A percentile compares a stretch with the other conserved stretches of the same genome.
Conservation (phyloP, 1,284 basidiomycete genomes). For the Lentinula novae-zelandiae region DNA sequence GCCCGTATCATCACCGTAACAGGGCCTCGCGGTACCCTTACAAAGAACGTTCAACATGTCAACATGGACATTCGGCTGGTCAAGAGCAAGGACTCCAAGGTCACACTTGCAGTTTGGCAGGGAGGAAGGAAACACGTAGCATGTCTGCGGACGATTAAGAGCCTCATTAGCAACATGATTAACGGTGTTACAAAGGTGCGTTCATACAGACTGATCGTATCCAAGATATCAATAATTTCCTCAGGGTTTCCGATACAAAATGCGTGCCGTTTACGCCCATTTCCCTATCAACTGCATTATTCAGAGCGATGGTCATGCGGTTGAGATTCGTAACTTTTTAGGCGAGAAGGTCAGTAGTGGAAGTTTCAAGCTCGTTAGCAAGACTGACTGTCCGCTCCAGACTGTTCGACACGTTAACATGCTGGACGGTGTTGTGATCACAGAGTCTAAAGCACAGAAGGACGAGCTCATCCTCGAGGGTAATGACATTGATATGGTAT, state of each 20-base stretch:
- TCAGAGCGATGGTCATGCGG: slow-evolving; percentile 69
- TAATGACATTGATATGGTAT: slow-evolving; percentile 94
- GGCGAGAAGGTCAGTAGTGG: slow-evolving; percentile 76
- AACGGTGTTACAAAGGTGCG: slow-evolving; percentile 90
- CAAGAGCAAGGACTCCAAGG: slow-evolving; percentile 70
- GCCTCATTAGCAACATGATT: slow-evolving; percentile 96
- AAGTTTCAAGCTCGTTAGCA: background rate
- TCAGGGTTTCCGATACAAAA: slow-evolving; percentile 99
- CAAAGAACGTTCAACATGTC: slow-evolving; percentile 91
- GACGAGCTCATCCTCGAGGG: slow-evolving; percentile 93
- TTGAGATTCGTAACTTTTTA: slow-evolving; percentile 99
- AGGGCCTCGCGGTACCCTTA: slow-evolving; percentile 86
- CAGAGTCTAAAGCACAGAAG: slow-evolving; percentile 94
- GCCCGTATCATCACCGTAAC: slow-evolving; percentile 86
- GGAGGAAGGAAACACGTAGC: slow-evolving; percentile 98
- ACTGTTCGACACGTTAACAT: slow-evolving; percentile 91
- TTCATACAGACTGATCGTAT: slow-evolving; percentile 3
- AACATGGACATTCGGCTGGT: slow-evolving; percentile 94
- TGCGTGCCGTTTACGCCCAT: slow-evolving; percentile 99
- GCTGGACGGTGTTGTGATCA: slow-evolving; percentile 85
- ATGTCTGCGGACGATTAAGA: slow-evolving; percentile 94
- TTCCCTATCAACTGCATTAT: slow-evolving; percentile 99
- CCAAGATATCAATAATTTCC: background rate
- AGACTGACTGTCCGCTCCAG: slow-evolving; percentile 34
- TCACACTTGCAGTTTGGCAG: slow-evolving; percentile 97